A percentile compares a stretch with the other conserved stretches of the same genome.
Conservation (phyloP, 208 protist genomes). For the Leishmania turanica region DNA sequence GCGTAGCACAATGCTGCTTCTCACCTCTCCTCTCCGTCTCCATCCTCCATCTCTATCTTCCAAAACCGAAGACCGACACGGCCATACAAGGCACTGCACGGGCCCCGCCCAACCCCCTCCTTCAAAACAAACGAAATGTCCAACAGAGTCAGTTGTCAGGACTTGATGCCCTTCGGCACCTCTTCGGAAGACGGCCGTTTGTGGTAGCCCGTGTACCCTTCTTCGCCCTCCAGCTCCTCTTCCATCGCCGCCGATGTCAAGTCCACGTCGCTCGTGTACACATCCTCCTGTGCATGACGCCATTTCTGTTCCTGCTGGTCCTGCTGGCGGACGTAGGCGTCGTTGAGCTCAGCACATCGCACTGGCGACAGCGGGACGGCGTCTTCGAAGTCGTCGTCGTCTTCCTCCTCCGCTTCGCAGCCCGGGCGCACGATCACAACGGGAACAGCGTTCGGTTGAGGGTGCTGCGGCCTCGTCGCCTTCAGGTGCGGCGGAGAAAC, state of each 20-base stretch:
- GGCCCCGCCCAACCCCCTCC: no score
- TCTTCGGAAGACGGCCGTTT: conserved; percentile 23
- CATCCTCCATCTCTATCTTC: no score
- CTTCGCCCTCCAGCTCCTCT: conserved; percentile 50
- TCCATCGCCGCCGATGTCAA: conserved; percentile 36
- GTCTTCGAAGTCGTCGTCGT: conserved; percentile 85
- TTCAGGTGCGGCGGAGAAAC: conserved; percentile 33
- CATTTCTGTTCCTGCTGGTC: conserved; percentile 1
- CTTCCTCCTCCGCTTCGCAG: conserved; percentile 22
- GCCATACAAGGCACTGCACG: not conserved
- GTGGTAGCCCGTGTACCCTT: conserved; percentile 57
- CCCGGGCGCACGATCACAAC: conserved; percentile 11
- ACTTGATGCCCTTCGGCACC: conserved; percentile 10
- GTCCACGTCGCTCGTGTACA: conserved; percentile 47
- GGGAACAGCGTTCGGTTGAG: conserved; percentile 5
- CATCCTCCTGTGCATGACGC: conserved; percentile 21
- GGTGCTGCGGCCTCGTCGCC: conserved; percentile 32
- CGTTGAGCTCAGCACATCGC: conserved; percentile 61
- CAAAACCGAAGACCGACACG: not conserved
- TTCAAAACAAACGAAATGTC: not conserved
- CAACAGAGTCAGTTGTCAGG: not conserved
- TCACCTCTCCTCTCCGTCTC: not conserved
- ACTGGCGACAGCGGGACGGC: conserved; percentile 73
- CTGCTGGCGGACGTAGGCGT: conserved; percentile 44
- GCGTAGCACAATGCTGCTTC: not conserved